Conservation (phyloP, 495 filamentous ascomycete genomes). For the Penicillium samsonianum region DNA sequence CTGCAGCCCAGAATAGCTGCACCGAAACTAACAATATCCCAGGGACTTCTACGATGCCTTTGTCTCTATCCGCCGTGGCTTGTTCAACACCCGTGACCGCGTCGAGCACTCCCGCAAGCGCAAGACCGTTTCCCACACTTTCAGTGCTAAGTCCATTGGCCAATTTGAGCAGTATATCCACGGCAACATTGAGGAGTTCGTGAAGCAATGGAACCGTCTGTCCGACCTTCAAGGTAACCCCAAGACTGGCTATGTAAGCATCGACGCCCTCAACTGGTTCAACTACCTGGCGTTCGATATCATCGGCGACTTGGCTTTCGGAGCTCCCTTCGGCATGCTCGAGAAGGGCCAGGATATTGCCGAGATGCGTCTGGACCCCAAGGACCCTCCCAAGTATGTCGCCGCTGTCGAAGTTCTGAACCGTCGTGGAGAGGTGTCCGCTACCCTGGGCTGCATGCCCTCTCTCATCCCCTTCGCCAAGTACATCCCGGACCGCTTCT, state of each 20-base stretch:
- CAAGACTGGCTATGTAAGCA: slow-evolving; percentile 53
- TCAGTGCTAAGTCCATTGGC: slow-evolving; percentile 75
- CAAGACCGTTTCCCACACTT: slow-evolving; percentile 86
- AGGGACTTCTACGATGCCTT: slow-evolving; percentile 90
- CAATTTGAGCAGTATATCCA: slow-evolving; percentile 93
- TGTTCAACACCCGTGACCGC: slow-evolving; percentile 90
- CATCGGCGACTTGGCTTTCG: slow-evolving; percentile 66
- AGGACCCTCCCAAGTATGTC: slow-evolving; percentile 47
- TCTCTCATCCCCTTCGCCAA: slow-evolving; percentile 51
- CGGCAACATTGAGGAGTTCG: slow-evolving; percentile 73
- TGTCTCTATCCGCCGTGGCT: slow-evolving; percentile 78
- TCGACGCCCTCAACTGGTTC: slow-evolving; percentile 89
- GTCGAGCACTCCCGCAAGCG: slow-evolving; percentile 85
- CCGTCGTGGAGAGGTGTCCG: slow-evolving; percentile 56
- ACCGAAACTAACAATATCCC: neutral
- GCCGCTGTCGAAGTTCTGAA: slow-evolving; percentile 57
- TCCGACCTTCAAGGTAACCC: slow-evolving; percentile 45
- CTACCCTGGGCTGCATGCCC: slow-evolving; percentile 50
- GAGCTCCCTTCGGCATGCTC: slow-evolving; percentile 57
- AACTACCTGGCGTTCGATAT: slow-evolving; percentile 94
- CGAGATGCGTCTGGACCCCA: slow-evolving; percentile 55
- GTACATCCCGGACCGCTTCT: slow-evolving; percentile 56
- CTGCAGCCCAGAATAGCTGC: neutral
- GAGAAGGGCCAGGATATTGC: slow-evolving; percentile 58
- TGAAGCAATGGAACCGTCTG: slow-evolving; percentile 68